Conservation (phyloP, 306 rosid genomes). For the Delonix regia region DNA sequence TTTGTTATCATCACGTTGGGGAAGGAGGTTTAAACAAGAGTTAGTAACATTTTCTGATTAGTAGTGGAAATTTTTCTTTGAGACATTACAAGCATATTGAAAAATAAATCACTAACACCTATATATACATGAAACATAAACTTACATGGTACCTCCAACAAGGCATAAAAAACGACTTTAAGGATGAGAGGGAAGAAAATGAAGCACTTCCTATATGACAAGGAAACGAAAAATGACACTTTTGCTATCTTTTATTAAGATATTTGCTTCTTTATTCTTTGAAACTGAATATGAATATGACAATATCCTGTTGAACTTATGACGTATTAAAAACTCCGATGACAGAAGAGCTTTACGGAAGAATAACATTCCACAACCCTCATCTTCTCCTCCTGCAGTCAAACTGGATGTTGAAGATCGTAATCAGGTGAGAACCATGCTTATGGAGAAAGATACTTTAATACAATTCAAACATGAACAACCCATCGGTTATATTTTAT, state of each 20-base stretch:
- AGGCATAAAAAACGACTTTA: conserved; percentile 13
- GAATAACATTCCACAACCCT: not conserved
- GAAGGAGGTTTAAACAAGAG: too few species aligned
- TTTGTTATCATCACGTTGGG: too few species aligned
- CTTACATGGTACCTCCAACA: not conserved
- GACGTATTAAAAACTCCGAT: not conserved
- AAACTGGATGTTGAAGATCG: not conserved
- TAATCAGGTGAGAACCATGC: conserved; percentile 17
- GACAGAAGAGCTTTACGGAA: conserved; percentile 25
- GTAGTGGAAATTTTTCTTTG: too few species aligned
- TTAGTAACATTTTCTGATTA: too few species aligned
- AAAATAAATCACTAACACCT: too few species aligned
- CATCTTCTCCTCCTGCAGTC: not conserved
- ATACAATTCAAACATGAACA: not conserved
- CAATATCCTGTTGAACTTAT: not conserved
- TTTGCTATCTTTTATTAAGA: not conserved
- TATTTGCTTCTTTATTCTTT: not conserved
- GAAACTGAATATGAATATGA: not conserved
- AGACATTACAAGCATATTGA: too few species aligned
- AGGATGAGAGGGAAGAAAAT: not conserved
- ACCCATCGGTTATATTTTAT: not conserved
- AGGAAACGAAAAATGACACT: not conserved
- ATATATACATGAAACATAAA: too few species aligned
- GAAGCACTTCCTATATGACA: not conserved
- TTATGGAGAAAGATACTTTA: not conserved